Percentiles rank a stretch among this genome's conserved stretches.
These are phyloP conservation scores for Epichloe sibirici DNA, from an alignment of 2,329 filamentous ascomycete species.

Conservation along the genomic window DNA sequence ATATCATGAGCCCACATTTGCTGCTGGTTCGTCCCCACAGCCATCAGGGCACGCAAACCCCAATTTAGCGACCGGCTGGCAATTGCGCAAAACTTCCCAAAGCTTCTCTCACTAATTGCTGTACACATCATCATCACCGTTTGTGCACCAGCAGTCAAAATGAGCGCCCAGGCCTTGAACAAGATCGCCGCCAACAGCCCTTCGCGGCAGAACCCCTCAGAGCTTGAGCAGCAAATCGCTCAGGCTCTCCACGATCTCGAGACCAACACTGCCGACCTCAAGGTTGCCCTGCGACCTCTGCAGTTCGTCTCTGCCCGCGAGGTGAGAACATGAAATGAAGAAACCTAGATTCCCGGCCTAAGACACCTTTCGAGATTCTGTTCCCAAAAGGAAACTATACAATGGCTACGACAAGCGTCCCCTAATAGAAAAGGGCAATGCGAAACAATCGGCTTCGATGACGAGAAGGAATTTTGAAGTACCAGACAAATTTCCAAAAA, in stretches of 20 bases:
- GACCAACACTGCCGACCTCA: conserved; percentile 98
- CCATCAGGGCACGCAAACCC: conserved; percentile 28
- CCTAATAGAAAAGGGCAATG: conserved; percentile 4
- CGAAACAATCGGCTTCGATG: neutral
- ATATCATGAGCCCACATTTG: neutral
- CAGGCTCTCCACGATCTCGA: conserved; percentile 97
- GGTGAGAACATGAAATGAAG: conserved; percentile 57
- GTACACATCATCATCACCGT: conserved; percentile 16
- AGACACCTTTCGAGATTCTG: conserved; percentile 26
- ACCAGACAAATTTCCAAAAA: neutral
- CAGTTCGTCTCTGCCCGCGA: conserved; percentile 98
- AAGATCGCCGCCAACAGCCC: conserved; percentile 98
- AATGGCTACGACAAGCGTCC: conserved; percentile 19
- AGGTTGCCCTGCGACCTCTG: conserved; percentile 88
- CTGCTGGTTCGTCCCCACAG: neutral
- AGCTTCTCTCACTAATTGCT: conserved; percentile 14
- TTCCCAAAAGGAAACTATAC: conserved; percentile 27
- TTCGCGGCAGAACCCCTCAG: conserved; percentile 87
- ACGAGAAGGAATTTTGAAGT: conserved; percentile 6
- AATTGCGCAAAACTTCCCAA: conserved; percentile 20
- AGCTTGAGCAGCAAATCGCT: conserved; percentile 95
- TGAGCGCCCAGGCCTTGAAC: conserved; percentile 67
- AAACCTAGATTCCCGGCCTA: conserved; percentile 6
- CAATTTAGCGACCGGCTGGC: conserved; percentile 24
- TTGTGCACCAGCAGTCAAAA: conserved; percentile 37